A percentile compares a stretch with the other conserved stretches of the same genome.
Evolutionary conservation across 2,329 filamentous ascomycete species (phyloP).

Genomic region (Arthrobotrys musiformis): DNA sequence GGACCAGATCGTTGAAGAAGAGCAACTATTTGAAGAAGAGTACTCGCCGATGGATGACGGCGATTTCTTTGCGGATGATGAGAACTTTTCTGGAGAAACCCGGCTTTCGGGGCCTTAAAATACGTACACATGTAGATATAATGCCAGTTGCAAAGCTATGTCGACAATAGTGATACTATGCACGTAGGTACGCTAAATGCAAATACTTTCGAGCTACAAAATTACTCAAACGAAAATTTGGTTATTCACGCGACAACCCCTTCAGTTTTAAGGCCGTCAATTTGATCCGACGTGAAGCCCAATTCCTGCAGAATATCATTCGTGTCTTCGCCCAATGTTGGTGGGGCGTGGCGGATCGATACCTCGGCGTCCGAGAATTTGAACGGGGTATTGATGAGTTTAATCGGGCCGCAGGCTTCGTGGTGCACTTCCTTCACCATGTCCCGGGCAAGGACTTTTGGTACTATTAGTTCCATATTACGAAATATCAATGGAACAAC

Average conservation of each 20-base stretch:
- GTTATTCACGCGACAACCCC: constrained; percentile 71
- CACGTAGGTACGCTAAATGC: background rate
- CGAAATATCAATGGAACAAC: background rate
- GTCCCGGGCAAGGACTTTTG: constrained; percentile 73
- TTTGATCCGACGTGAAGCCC: constrained; percentile 63
- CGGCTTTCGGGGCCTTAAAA: background rate
- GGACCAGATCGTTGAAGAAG: background rate
- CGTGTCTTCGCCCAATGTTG: constrained; percentile 87
- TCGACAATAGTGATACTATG: background rate
- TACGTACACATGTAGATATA: background rate
- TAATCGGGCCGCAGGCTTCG: constrained; percentile 81
- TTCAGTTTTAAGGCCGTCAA: constrained; percentile 71
- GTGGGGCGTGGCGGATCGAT: constrained; percentile 79
- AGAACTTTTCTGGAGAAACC: background rate
- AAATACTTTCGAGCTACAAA: background rate
- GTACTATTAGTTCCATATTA: background rate
- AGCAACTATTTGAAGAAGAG: background rate
- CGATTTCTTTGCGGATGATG: background rate
- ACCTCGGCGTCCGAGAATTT: constrained; percentile 89
- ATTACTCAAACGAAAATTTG: too few relatives aligned
- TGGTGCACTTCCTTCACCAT: constrained; percentile 94
- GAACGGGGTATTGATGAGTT: constrained; percentile 91
- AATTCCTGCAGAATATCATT: constrained; percentile 76
- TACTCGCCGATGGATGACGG: background rate
- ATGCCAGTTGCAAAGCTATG: background rate